phyloP scores from a whole-genome alignment of 345 rosid species.

The Erysimum cheiranthoides region DNA sequence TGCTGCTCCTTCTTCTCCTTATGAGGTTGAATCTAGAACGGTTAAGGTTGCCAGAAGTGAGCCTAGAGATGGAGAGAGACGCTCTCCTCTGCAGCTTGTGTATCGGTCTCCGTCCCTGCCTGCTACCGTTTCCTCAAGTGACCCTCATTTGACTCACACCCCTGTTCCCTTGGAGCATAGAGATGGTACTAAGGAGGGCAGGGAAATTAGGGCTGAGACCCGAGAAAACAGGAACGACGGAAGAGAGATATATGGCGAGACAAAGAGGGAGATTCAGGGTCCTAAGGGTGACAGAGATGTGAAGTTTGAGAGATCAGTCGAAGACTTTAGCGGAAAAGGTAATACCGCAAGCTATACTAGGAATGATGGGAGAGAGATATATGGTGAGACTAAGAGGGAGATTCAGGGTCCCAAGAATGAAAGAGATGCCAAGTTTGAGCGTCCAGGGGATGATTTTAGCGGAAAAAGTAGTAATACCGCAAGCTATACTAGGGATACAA shows the following conservation, averaged over 20 bases:
- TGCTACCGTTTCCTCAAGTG: conserved; percentile 50
- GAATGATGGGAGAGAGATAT: conserved; percentile 61
- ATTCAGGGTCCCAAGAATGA: conserved; percentile 43
- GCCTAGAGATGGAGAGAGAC: conserved; percentile 77
- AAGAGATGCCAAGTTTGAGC: conserved; percentile 54
- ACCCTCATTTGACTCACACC: conserved; percentile 52
- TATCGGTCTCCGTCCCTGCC: conserved; percentile 64
- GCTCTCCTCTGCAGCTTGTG: conserved; percentile 73
- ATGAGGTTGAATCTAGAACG: conserved; percentile 67
- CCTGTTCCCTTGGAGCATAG: conserved; percentile 55
- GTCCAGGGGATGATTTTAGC: conserved; percentile 62
- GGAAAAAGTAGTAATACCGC: conserved; percentile 26
- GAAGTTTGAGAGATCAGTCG: conserved; percentile 68
- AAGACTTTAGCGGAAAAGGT: conserved; percentile 48
- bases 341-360: conserved; percentile 41
- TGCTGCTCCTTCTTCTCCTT: conserved; percentile 46
- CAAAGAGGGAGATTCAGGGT: conserved; percentile 77
- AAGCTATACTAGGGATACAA: conserved; percentile 56
- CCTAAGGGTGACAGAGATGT: conserved; percentile 71
- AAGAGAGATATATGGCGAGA: conserved; percentile 63
- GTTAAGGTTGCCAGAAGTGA: conserved; percentile 71
- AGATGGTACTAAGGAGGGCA: conserved; percentile 64
- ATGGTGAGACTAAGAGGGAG: conserved; percentile 62
- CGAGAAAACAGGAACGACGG: conserved; percentile 67
- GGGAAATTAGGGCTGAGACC: conserved; percentile 60